Percentiles rank a stretch among this genome's conserved stretches.
Evolutionary conservation across 2,329 filamentous ascomycete genomes (phyloP).

Genomic region (Venturia effusa): DNA sequence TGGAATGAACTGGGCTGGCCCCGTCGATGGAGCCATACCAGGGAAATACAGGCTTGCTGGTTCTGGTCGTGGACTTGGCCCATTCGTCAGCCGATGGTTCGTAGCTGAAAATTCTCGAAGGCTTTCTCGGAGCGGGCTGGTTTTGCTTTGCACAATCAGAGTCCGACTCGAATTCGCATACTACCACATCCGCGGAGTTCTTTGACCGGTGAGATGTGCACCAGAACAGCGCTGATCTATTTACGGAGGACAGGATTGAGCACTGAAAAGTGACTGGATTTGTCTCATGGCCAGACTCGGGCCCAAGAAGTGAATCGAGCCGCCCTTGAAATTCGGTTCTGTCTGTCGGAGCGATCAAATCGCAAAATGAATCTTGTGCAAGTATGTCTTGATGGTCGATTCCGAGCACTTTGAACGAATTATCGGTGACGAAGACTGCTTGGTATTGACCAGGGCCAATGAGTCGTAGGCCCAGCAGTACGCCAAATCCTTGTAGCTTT

Average conservation of each 20-base stretch:
- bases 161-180: neutral
- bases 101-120: neutral
- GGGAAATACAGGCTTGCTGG: neutral
- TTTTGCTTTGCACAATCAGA: neutral
- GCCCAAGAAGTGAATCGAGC: neutral
- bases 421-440: neutral
- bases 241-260: neutral
- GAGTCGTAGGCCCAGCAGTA: neutral
- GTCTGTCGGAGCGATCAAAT: neutral
- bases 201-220: neutral
- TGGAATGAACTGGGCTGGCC: neutral
- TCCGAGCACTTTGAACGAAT: neutral
- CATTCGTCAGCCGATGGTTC: neutral
- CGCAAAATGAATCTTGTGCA: neutral
- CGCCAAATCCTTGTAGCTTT: neutral
- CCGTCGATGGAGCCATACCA: neutral
- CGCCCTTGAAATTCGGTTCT: neutral
- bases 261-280: neutral
- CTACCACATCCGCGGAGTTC: neutral
- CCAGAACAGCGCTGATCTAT: neutral
- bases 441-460: neutral
- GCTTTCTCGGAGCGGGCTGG: neutral
- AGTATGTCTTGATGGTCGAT: neutral
- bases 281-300: neutral
- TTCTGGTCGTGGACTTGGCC: neutral